Conservation (phyloP, 2,329 filamentous ascomycete genomes). For the Exophiala viscosa region DNA sequence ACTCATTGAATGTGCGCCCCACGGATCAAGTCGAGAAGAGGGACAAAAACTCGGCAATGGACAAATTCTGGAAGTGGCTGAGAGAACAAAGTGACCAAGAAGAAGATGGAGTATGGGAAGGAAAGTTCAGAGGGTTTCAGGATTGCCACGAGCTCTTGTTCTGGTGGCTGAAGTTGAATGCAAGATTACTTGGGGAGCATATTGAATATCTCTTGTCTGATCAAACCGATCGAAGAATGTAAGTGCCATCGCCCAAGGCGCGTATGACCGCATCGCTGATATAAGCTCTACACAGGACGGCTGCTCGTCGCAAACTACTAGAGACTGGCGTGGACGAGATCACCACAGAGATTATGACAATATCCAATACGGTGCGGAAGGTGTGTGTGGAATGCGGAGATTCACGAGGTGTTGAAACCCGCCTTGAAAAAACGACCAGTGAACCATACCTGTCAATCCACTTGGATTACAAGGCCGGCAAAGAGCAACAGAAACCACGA, state of each 20-base stretch:
- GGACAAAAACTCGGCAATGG: conserved; percentile 1
- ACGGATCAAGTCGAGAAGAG: neutral
- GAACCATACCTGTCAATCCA: too few relatives aligned
- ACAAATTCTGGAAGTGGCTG: conserved; percentile 9
- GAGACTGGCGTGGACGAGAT: neutral
- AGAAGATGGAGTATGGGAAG: neutral
- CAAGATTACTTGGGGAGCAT: neutral
- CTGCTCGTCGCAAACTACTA: too few relatives aligned
- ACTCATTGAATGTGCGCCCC: conserved; percentile 2
- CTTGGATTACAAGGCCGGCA: neutral
- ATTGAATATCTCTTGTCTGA: neutral
- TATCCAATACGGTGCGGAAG: too few relatives aligned
- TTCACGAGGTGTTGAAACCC: too few relatives aligned
- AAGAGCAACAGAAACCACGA: neutral
- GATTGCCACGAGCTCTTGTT: conserved; percentile 5
- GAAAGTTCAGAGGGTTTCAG: neutral
- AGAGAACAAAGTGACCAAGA: neutral
- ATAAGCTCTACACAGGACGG: too few relatives aligned
- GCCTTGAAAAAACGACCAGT: too few relatives aligned
- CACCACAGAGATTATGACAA: neutral
- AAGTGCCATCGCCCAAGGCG: neutral
- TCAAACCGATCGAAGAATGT: neutral
- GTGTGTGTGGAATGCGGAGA: too few relatives aligned
- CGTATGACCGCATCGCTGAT: neutral
- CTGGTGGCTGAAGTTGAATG: neutral